Evolutionary conservation across 495 filamentous ascomycete genomes (phyloP).

Genomic region (Extremus antarcticus): DNA sequence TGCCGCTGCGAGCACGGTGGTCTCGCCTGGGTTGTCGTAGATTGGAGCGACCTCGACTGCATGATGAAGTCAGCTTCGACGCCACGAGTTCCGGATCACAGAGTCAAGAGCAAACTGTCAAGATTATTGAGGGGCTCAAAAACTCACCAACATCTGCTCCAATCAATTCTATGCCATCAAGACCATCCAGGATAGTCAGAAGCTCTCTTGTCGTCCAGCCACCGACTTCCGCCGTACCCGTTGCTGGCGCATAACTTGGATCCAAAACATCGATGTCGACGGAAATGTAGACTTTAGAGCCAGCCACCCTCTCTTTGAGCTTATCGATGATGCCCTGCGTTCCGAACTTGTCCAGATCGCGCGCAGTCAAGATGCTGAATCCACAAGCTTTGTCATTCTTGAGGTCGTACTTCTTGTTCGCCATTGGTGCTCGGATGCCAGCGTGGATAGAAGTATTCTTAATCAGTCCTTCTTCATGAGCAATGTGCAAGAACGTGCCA

Average conservation of each 20-base stretch:
- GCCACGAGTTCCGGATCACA: background rate
- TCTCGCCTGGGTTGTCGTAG: constrained; percentile 40
- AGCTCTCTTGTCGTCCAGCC: constrained; percentile 34
- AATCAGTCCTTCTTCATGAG: constrained; percentile 43
- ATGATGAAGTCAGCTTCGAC: background rate
- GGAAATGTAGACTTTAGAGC: constrained; percentile 31
- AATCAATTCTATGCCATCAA: constrained; percentile 29
- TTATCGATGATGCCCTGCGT: constrained; percentile 26
- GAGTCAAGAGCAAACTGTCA: background rate
- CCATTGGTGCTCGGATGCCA: constrained; percentile 39
- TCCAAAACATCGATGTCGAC: constrained; percentile 36
- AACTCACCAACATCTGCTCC: constrained; percentile 33
- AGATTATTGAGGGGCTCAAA: background rate
- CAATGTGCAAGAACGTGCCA: constrained; percentile 43
- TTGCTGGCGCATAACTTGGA: constrained; percentile 34
- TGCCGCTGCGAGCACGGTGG: constrained; percentile 38
- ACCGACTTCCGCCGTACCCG: constrained; percentile 32
- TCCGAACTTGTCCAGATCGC: constrained; percentile 30
- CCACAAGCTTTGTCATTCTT: constrained; percentile 41
- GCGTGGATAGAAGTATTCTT: constrained; percentile 40
- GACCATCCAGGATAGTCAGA: constrained; percentile 31
- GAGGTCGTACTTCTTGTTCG: constrained; percentile 35
- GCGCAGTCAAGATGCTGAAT: constrained; percentile 34
- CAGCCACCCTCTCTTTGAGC: constrained; percentile 25
- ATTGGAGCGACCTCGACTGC: constrained; percentile 41